These are phyloP conservation scores for Salvia miltiorrhiza DNA, from an alignment of 257 asterid species.

Conservation along the genomic window DNA sequence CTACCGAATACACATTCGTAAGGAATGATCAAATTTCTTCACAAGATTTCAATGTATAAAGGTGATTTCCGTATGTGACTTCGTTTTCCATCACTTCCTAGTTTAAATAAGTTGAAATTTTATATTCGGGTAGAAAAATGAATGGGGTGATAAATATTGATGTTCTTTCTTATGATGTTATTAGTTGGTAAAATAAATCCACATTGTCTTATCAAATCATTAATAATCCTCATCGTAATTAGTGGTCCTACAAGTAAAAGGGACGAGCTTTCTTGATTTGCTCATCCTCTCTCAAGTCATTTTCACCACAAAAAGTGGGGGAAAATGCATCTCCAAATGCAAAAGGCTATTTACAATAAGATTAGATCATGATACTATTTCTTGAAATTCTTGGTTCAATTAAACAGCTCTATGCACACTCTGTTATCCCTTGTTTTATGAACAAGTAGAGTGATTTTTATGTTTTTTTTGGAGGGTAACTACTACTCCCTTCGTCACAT, in stretches of 20 bases:
- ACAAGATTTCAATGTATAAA: too few species aligned
- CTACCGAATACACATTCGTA: too few species aligned
- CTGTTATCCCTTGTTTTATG: too few species aligned
- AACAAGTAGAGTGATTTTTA: too few species aligned
- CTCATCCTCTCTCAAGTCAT: slow-evolving; percentile 9
- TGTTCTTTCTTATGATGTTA: not conserved
- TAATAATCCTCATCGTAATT: not conserved
- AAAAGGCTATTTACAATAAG: not conserved
- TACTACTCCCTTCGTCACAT: too few species aligned
- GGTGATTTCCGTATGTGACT: too few species aligned
- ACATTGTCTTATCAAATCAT: not conserved
- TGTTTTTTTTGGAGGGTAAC: too few species aligned
- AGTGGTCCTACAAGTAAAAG: slow-evolving; percentile 19
- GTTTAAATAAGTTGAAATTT: too few species aligned
- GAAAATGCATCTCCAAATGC: not conserved
- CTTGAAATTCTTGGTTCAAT: not conserved
- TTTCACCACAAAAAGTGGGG: slow-evolving; percentile 21
- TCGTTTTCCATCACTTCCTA: too few species aligned
- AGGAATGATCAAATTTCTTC: too few species aligned
- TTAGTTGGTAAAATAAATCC: not conserved
- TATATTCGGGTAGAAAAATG: too few species aligned
- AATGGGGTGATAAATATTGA: too few species aligned
- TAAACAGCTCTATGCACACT: not conserved
- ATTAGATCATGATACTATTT: not conserved
- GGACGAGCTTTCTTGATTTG: slow-evolving; percentile 10